phyloP scores from a whole-genome alignment of 805 yeast species.

The Myxozyma kluyveri region DNA sequence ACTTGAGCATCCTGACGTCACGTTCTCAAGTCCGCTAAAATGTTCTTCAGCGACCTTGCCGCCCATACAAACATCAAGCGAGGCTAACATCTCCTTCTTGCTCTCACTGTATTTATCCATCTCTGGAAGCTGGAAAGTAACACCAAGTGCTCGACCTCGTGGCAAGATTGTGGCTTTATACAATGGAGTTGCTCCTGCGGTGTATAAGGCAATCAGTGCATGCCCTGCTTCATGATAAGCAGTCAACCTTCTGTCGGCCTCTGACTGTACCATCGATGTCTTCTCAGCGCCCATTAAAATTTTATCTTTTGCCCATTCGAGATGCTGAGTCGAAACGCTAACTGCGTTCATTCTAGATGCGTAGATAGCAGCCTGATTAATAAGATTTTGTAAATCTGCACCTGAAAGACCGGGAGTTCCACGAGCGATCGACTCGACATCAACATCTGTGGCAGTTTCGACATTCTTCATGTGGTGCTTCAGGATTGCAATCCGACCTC shows the following conservation, averaged over 20 bases:
- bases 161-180: slow-evolving; percentile 97
- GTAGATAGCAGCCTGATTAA: slow-evolving; percentile 95
- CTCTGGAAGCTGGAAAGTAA: slow-evolving; percentile 96
- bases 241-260: slow-evolving; percentile 87
- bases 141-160: slow-evolving; percentile 93
- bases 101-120: slow-evolving; percentile 97
- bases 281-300: slow-evolving; percentile 97
- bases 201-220: slow-evolving; percentile 94
- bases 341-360: slow-evolving; percentile 92
- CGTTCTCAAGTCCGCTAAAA: slow-evolving; percentile 85
- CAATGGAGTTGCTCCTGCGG: slow-evolving; percentile 89
- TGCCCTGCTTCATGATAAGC: slow-evolving; percentile 99
- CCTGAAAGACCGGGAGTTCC: slow-evolving; percentile 99
- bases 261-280: slow-evolving; percentile 95
- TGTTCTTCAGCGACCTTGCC: slow-evolving; percentile 97
- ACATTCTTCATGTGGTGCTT: slow-evolving; percentile 89
- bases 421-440: slow-evolving; percentile 85
- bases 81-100: slow-evolving; percentile 80
- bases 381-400: slow-evolving; percentile 92
- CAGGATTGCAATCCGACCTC: slow-evolving; percentile 92
- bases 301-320: slow-evolving; percentile 99
- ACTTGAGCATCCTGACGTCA: slow-evolving; percentile 92
- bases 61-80: slow-evolving; percentile 97
- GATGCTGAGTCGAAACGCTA: slow-evolving; percentile 83
- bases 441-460: slow-evolving; percentile 79